phyloP scores from a whole-genome alignment of 2,329 filamentous ascomycete genomes.

The Stachybotrys chartarum region DNA sequence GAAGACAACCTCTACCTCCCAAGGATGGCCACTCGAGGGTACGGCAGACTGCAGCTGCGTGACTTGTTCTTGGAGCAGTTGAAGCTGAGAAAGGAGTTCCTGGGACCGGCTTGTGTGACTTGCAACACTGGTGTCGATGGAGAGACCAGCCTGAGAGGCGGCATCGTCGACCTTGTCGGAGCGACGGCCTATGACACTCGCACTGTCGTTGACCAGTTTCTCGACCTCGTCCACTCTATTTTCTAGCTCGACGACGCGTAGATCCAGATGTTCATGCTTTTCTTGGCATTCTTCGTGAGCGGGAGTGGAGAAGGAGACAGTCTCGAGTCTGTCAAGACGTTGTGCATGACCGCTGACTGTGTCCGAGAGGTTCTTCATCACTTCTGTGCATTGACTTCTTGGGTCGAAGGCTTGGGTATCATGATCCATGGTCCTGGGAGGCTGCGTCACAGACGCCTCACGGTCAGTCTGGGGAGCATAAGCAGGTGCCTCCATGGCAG shows the following conservation, averaged over 20 bases:
- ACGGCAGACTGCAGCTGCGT: conserved; percentile 50
- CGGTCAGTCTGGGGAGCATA: conserved; percentile 6
- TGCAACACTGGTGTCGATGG: conserved; percentile 35
- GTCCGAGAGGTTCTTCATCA: conserved; percentile 39
- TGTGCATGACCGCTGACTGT: conserved; percentile 54
- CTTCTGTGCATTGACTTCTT: conserved; percentile 14
- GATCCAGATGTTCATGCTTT: conserved; percentile 58
- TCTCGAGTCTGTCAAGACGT: conserved; percentile 64
- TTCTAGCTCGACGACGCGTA: conserved; percentile 63
- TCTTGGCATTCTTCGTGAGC: conserved; percentile 65
- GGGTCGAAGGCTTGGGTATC: conserved; percentile 10
- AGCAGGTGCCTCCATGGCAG: background rate
- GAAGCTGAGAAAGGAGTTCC: conserved; percentile 43
- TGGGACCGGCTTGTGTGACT: conserved; percentile 31
- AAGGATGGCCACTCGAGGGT: conserved; percentile 57
- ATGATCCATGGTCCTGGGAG: conserved; percentile 8
- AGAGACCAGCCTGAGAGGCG: conserved; percentile 37
- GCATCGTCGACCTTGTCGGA: conserved; percentile 32
- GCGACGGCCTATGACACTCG: conserved; percentile 31
- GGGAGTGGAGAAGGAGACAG: conserved; percentile 57
- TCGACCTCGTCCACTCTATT: conserved; percentile 54
- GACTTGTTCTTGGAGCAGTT: conserved; percentile 42
- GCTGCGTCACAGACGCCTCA: conserved; percentile 17
- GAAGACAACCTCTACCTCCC: conserved; percentile 71
- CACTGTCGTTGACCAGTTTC: conserved; percentile 41